Evolutionary conservation across 306 rosid genomes (phyloP).

Genomic region (Malus asiatica): DNA sequence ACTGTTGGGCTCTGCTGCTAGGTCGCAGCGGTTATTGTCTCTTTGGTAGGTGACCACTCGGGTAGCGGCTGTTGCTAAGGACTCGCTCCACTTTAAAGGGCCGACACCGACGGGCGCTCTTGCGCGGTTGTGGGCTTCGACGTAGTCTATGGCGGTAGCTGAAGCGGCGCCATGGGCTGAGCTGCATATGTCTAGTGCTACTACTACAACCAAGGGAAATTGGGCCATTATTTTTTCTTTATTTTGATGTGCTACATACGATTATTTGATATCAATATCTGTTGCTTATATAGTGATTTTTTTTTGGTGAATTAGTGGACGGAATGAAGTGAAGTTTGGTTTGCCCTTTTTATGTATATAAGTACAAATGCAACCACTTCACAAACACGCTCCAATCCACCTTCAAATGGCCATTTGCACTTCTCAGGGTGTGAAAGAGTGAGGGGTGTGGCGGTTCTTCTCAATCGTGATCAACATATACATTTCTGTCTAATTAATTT

Average conservation of each 20-base stretch:
- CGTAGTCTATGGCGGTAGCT: constrained; percentile 35
- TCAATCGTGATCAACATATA: background rate
- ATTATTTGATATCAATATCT: too few species aligned
- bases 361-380: too few species aligned
- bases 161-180: background rate
- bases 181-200: background rate
- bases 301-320: too few species aligned
- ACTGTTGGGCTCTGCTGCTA: constrained; percentile 44
- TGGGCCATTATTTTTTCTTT: background rate
- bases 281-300: too few species aligned
- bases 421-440: too few species aligned
- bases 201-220: background rate
- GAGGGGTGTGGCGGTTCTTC: too few species aligned
- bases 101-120: constrained; percentile 60
- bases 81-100: constrained; percentile 58
- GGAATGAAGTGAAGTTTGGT: too few species aligned
- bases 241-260: too few species aligned
- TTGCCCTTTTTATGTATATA: too few species aligned
- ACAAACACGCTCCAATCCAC: too few species aligned
- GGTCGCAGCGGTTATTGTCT: constrained; percentile 44
- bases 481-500: background rate
- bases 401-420: too few species aligned
- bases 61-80: constrained; percentile 44
- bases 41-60: constrained; percentile 56
- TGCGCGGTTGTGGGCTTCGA: constrained; percentile 66